Evolutionary conservation across 192 early-diverging fungal genomes (phyloP).

Genomic region (Geosiphon pyriformis): DNA sequence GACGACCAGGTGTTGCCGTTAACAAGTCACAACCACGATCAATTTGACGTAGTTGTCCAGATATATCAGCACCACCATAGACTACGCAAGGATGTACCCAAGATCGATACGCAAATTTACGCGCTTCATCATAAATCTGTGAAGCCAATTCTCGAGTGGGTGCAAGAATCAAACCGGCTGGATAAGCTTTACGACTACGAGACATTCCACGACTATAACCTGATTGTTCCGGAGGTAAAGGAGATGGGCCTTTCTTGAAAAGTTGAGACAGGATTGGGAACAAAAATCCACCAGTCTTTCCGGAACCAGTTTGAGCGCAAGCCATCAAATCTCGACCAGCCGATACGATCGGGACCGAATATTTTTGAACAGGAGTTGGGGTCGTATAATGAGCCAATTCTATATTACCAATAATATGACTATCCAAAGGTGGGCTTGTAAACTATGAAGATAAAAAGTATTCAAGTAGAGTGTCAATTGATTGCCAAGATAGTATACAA

Average conservation of each 20-base stretch:
- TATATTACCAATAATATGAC: slow-evolving; percentile 84
- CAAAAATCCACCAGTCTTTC: slow-evolving; percentile 96
- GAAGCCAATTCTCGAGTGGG: slow-evolving; percentile 94
- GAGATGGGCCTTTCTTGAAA: slow-evolving; percentile 75
- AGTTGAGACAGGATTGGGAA: slow-evolving; percentile 92
- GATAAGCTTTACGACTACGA: slow-evolving; percentile 69
- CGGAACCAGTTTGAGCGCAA: slow-evolving; percentile 95
- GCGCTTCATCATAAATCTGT: slow-evolving; percentile 90
- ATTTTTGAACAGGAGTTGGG: slow-evolving; percentile 96
- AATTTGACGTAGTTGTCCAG: slow-evolving; percentile 78
- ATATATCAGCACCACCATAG: slow-evolving; percentile 93
- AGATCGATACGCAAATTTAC: slow-evolving; percentile 78
- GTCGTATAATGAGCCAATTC: slow-evolving; percentile 78
- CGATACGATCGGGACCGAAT: slow-evolving; percentile 79
- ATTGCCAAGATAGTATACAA: too few relatives aligned
- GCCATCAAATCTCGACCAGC: slow-evolving; percentile 94
- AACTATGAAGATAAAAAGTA: slow-evolving; percentile 31
- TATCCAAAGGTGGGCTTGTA: slow-evolving; percentile 66
- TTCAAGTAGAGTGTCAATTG: too few relatives aligned
- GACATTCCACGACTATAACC: slow-evolving; percentile 41
- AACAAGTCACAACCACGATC: slow-evolving; percentile 90
- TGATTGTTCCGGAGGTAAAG: slow-evolving; percentile 39
- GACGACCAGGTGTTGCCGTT: slow-evolving; percentile 94
- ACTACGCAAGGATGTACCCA: slow-evolving; percentile 92
- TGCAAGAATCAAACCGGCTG: slow-evolving; percentile 79